Percentiles rank a stretch among this genome's conserved stretches.
phyloP scores from a whole-genome alignment of 148 eudicot genomes.

The Rhododendron kiyosumense region DNA sequence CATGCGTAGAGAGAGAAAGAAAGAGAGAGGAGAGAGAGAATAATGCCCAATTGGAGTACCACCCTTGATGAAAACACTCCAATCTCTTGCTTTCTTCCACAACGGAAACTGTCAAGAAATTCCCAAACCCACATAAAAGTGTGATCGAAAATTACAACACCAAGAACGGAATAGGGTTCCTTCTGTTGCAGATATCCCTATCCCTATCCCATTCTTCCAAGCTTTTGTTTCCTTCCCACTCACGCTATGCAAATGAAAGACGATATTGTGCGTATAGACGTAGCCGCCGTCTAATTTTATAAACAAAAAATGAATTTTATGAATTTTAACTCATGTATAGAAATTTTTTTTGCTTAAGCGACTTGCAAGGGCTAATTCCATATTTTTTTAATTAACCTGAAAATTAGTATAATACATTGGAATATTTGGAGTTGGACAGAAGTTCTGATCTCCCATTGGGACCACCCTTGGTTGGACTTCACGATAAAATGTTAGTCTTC shows the following conservation, averaged over 20 bases:
- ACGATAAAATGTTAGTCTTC: no score
- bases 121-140: neutral
- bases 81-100: conserved; percentile 7
- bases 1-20: conserved; percentile 4
- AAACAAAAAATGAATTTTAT: no score
- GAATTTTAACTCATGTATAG: no score
- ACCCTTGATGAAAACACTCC: neutral
- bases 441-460: no score
- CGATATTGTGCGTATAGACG: no score
- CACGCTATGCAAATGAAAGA: neutral
- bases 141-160: neutral
- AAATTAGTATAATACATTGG: no score
- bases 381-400: no score
- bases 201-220: conserved; percentile 7
- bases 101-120: neutral
- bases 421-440: no score
- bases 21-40: neutral
- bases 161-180: neutral
- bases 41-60: neutral
- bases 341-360: no score
- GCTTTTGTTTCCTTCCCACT: neutral
- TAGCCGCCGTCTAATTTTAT: no score
- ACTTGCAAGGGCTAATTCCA: no score
- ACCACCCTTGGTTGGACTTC: no score
- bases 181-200: neutral